Evolutionary conservation across 2,329 filamentous ascomycete species (phyloP).

Genomic region (Colletotrichum cereale): DNA sequence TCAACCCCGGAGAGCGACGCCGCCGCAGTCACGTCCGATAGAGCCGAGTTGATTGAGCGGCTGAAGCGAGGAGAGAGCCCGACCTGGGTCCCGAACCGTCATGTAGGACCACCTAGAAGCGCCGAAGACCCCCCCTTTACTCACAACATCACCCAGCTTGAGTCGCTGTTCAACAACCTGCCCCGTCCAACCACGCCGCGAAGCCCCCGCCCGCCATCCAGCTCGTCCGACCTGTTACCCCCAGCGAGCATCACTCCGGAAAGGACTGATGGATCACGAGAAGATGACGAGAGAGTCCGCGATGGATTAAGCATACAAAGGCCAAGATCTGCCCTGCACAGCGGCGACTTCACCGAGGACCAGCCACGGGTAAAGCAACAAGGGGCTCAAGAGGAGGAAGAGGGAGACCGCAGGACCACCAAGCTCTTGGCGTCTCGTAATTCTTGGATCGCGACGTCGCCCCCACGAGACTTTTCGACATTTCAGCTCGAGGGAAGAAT

Average conservation of each 20-base stretch:
- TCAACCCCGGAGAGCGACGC: slow-evolving; percentile 48
- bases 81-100: slow-evolving; percentile 76
- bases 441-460: slow-evolving; percentile 68
- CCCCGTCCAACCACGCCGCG: slow-evolving; percentile 52
- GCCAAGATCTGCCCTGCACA: slow-evolving; percentile 81
- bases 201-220: slow-evolving; percentile 52
- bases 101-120: slow-evolving; percentile 58
- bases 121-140: slow-evolving; percentile 10
- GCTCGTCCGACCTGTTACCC: slow-evolving; percentile 57
- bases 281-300: slow-evolving; percentile 59
- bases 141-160: slow-evolving; percentile 45
- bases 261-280: slow-evolving; percentile 46
- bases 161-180: slow-evolving; percentile 53
- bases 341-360: slow-evolving; percentile 71
- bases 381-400: slow-evolving; percentile 16
- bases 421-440: slow-evolving; percentile 41
- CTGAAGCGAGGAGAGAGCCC: slow-evolving; percentile 85
- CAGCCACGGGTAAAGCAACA: slow-evolving; percentile 17
- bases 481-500: slow-evolving; percentile 58
- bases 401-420: slow-evolving; percentile 9
- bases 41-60: slow-evolving; percentile 84
- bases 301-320: slow-evolving; percentile 79
- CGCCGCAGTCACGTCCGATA: slow-evolving; percentile 64
- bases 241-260: slow-evolving; percentile 63
- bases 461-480: slow-evolving; percentile 63